Evolutionary conservation across 2,329 filamentous ascomycete species (phyloP), one percentile per base, ranked within the genome.

Genomic region (Penicillium sp.): DNA sequence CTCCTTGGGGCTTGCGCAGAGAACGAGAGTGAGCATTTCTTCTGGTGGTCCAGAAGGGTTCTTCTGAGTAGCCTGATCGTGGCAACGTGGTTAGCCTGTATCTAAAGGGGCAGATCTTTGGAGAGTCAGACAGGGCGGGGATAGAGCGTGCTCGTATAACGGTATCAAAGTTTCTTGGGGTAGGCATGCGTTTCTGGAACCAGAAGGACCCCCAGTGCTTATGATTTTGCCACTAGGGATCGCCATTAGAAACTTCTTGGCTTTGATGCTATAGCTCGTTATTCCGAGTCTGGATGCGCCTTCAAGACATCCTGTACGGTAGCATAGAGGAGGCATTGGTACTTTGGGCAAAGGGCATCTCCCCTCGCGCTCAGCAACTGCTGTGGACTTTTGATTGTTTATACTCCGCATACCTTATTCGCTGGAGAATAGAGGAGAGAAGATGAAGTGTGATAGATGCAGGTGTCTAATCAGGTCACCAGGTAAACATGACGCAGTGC

Each of bases 161-260:
- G 42, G 33, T 57, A 52, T 64, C 57, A 56, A 14, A 19, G 43
- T 42, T 46, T 43, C 40, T 48, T 16, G 38, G 35, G 53, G 42
- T 26, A 38, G 35, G 19, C n/a, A 33, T 42, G 13, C 26, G 3
- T 16, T 14, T 52, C 43, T 54, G 51, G 54, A 56, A 57, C 22
- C 25, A 49, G 49, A 13, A 57, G 45, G 55, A 59, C 56, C 63
- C 58, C 58, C 60, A 61, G 58, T 51, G n/a, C 60, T 66, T 66
- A 59, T 35, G 46, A 45, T 66, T 64, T 52, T 52, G 46, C 22
- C 45, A 52, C n/a, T 25, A 58, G 7, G 28, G 14, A 38, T 52
- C 6, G 57, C 35, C 49, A 49, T 52, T 65, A 6, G 57, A 38
- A 59, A 60, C 52, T 52, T 61, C 64, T 64, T 60, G 10, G 57